Conservation (phyloP, 352 stramenopile species). For the Elongisporangium undulatum region DNA sequence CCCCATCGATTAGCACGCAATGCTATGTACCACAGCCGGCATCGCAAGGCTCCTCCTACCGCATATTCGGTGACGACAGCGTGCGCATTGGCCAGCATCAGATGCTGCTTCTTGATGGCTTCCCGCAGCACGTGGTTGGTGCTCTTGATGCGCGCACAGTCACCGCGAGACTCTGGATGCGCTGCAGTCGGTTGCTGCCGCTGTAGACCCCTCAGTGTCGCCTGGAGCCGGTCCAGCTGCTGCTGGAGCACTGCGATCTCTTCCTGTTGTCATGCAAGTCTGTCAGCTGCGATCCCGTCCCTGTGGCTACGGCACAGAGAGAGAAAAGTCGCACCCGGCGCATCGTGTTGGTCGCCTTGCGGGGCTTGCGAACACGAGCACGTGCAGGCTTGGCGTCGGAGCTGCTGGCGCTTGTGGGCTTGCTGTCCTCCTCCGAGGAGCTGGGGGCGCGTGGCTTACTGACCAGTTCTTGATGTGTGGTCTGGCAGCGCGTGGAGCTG, state of each 20-base stretch:
- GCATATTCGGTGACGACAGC: conserved; percentile 23
- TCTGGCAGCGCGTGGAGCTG: neutral
- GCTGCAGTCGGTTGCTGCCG: no score
- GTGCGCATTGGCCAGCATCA: conserved; percentile 20
- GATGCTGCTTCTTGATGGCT: conserved; percentile 22
- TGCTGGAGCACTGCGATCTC: conserved; percentile 14
- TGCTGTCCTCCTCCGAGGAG: no score
- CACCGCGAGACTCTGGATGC: neutral
- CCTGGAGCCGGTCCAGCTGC: conserved; percentile 11
- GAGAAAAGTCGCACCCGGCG: conserved; percentile 21
- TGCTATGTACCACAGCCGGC: neutral
- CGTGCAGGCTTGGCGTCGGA: neutral
- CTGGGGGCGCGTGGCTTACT: no score
- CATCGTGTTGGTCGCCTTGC: conserved; percentile 22
- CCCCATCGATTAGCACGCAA: neutral
- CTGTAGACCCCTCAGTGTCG: conserved; percentile 10
- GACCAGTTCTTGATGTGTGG: neutral
- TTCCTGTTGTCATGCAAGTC: conserved; percentile 7
- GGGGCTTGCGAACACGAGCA: conserved; percentile 6
- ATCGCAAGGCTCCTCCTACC: neutral
- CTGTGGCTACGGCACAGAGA: no score
- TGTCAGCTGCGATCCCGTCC: no score
- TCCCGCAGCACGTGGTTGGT: conserved; percentile 23
- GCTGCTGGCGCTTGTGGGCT: neutral
- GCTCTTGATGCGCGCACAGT: conserved; percentile 11